Evolutionary conservation across 768 basidiomycete species (phyloP), one percentile per base, ranked within the genome.

Genomic region (Vararia minispora): DNA sequence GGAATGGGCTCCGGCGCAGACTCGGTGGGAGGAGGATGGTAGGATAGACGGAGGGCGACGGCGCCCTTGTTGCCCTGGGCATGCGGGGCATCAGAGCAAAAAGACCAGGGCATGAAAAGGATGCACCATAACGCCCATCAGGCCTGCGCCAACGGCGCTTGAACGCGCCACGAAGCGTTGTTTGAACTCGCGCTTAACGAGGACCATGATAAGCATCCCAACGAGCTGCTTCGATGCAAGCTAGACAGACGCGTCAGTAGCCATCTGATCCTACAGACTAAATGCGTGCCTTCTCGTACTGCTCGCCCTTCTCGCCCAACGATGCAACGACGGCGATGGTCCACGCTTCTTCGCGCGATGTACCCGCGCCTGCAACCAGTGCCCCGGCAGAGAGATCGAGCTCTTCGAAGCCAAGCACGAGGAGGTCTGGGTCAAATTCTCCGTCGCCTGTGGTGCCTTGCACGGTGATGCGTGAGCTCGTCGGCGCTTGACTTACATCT

Each of bases 11-110:
- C 17, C 8, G 37, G 48, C 4, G 42, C 34, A 17, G 44, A 39
- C 9, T 44, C 38, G 5, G 60, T 46, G 24, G 58, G 42, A 1
- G 59, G 53, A 20, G 75, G 74, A 20, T 64, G 66, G 49, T 75
- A 79, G 6, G 64, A 58, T 5, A 88, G 42, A 24, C 79, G 76
- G 28, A 85, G 48, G 2, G 79, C 83, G 5, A 72, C 72, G 5
- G 69, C 83, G 29, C 87, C 87, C 60, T 90, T 90, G 59, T 90
- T 90, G 21, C 85, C 86, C 84, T 87, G 40, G 14, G 40, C 37
- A 26, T 13, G 24, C 26, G 12, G 30, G n/a, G n/a, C n/a, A n/a
- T n/a, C n/a, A n/a, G n/a, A n/a, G n/a, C n/a, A n/a, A n/a, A n/a
- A n/a, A n/a, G n/a, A n/a, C n/a, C n/a, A n/a, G n/a, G n/a, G n/a